Evolutionary conservation across 306 rosid species (phyloP), one percentile per base, ranked within the genome.

Genomic region (Vigna hirtella): DNA sequence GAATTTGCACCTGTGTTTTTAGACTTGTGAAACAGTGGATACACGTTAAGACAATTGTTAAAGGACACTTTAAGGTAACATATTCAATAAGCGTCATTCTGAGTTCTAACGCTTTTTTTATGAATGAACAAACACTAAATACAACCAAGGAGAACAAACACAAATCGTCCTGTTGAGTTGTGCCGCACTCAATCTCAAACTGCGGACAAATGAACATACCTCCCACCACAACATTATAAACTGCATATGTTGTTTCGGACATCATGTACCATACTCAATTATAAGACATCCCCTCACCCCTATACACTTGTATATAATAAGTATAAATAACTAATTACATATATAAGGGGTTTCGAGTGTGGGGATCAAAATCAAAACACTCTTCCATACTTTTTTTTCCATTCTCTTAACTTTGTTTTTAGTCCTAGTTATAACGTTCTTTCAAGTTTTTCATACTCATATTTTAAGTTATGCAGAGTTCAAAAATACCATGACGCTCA

Each of bases 41-140:
- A 40, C 53, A 66, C 77, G 22, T 34, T 18, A 49, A 67, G 85
- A 76, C 85, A 82, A 74, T 61, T 51, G 61, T 72, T 72, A 40
- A 17, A 82, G 81, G 81, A 79, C 81, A 59, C 63, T 24, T 69
- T 45, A 24, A 57, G 53, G 45, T 51, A 15, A 32, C 24, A 4
- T 28, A 66, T 66, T 74, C 40, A 50, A 4, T 48, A 45, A 72
- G 49, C 6, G 32, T 76, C 38, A 32, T 28, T 63, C 66, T 15
- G 32, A 34, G 62, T 70, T 72, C 36, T 77, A 9, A 47, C 53
- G 36, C 28, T 51, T 64, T 76, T 63, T 76, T 68, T 20, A 62
- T 13, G 14, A 64, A 80, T 7, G 7, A 45, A 11, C 50, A 11
- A 9, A 42, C 47, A 9, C 45, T 59, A 15, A 20, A 76, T 50